Base-by-base conservation (phyloP, 306 rosid species). In the Clitoria ternatea region DNA sequence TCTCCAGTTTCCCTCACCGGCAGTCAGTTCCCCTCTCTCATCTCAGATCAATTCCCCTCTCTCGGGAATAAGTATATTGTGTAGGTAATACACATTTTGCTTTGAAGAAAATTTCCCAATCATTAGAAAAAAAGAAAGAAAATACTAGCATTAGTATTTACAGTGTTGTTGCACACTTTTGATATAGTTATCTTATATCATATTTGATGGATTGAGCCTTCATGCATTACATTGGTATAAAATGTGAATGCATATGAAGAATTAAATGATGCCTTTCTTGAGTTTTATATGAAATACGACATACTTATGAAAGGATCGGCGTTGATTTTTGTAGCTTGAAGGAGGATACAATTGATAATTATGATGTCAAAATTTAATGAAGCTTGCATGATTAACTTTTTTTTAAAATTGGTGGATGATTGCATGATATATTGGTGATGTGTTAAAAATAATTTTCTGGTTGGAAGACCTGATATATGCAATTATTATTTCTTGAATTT, bases 51-150 rank as follows among this genome's bases (percentile, higher is more conserved):
- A n/a, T n/a, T n/a, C n/a, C n/a, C n/a, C n/a, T n/a, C n/a, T n/a
- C n/a, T n/a, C n/a, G 96, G 92, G 64, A 88, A 72, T 35, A 97
- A 90, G 64, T 79, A 85, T 69, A 73, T 75, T 33, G 94, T 88
- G 30, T 92, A 88, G 93, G 98, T 92, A 36, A 36, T 36, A 82
- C 19, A 57, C 72, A 59, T 69, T 83, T 75, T 76, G 26, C 40
- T 71, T 47, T 27, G 44, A 35, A 35, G 72, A 61, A 13, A 59
- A 22, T 60, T 44, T 66, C 32, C 22, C 48, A 55, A 24, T 66
- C 69, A 47, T 17, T 36, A 3, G 27, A 7, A 27, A 53, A 70
- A 30, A 40, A 26, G 47, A 57, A 53, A 20, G 66, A 64, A 53
- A 61, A 9, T 55, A 69, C 47, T 47, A 37, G n/a, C n/a, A n/a